Percentiles rank a stretch among this genome's conserved stretches.
Conservation (phyloP, 75 land plant genomes). For the Cupressus sempervirens region DNA sequence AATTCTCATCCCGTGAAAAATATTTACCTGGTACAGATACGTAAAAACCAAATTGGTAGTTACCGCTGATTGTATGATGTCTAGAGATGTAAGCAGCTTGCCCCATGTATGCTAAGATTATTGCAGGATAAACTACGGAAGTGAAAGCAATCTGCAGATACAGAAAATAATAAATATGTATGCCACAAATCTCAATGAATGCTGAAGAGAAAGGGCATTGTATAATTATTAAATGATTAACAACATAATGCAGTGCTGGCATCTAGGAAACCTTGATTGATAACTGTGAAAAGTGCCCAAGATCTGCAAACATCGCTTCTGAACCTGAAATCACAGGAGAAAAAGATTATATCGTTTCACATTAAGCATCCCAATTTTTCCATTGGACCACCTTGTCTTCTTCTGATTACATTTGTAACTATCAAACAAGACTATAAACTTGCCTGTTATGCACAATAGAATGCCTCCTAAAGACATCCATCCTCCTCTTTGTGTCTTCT, state of each 20-base stretch:
- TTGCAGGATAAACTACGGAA: constrained; percentile 33
- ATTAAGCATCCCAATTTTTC: neutral
- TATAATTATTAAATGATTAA: neutral
- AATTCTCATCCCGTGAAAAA: neutral
- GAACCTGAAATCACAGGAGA: constrained; percentile 31
- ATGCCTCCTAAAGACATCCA: constrained; percentile 54
- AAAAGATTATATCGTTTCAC: neutral
- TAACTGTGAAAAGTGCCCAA: constrained; percentile 47
- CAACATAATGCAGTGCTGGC: neutral
- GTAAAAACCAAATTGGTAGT: constrained; percentile 39
- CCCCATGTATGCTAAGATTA: constrained; percentile 49
- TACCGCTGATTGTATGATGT: constrained; percentile 22
- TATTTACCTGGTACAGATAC: constrained; percentile 51
- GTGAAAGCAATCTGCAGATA: constrained; percentile 45
- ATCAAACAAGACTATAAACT: neutral
- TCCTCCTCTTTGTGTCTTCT: constrained; percentile 36
- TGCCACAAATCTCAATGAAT: neutral
- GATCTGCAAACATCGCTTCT: constrained; percentile 62
- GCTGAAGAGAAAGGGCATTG: neutral
- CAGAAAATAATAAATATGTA: neutral
- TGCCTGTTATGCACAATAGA: constrained; percentile 50
- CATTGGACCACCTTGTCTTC: neutral
- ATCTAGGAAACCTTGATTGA: constrained; percentile 38
- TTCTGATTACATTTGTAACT: neutral
- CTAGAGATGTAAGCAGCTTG: constrained; percentile 54